Percentiles rank a stretch among this genome's conserved stretches.
phyloP scores from a whole-genome alignment of 129 eudicot genomes.

The sunflower (Helianthus annuus) region DNA sequence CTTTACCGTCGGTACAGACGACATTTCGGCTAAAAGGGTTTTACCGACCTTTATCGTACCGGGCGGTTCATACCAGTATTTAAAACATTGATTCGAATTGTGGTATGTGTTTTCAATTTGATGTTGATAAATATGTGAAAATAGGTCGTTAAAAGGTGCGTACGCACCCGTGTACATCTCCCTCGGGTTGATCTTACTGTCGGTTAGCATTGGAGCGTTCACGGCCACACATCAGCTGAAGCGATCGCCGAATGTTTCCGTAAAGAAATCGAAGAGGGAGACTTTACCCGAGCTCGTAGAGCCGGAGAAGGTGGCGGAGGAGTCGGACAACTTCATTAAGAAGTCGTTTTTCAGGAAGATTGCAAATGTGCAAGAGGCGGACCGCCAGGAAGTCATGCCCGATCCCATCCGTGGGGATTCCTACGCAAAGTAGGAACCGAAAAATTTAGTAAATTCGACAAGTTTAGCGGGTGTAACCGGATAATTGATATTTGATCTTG shows the following conservation, averaged over 20 bases:
- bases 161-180: conserved; percentile 69
- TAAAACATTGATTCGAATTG: neutral
- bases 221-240: conserved; percentile 55
- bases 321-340: conserved; percentile 53
- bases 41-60: no score
- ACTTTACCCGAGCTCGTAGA: conserved; percentile 80
- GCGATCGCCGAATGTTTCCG: conserved; percentile 50
- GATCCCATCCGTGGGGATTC: conserved; percentile 59
- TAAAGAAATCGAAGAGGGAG: conserved; percentile 73
- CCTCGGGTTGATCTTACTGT: conserved; percentile 54
- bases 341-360: conserved; percentile 76
- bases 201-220: conserved; percentile 46
- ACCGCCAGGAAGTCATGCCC: conserved; percentile 37
- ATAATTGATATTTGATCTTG: neutral
- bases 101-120: neutral
- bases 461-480: no score
- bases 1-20: no score
- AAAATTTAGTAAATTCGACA: neutral
- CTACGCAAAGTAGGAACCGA: conserved; percentile 36
- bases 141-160: conserved; percentile 45
- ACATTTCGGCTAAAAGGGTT: no score
- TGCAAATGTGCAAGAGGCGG: conserved; percentile 64
- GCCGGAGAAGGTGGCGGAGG: conserved; percentile 58
- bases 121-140: neutral
- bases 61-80: no score